Conservation (phyloP, 768 basidiomycete genomes). For the Hygrophorus russula region DNA sequence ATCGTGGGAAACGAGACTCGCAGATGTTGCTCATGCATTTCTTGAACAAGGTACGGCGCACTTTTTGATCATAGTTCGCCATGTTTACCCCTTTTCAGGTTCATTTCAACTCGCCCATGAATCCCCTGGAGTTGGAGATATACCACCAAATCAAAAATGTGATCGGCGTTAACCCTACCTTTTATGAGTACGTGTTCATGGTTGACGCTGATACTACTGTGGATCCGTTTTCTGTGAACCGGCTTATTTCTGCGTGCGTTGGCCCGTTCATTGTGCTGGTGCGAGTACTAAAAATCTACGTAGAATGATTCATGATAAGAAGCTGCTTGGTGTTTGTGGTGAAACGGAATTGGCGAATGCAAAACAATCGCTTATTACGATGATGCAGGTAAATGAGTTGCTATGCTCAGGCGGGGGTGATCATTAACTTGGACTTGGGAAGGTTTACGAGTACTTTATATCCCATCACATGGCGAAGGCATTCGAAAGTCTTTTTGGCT, state of each 20-base stretch:
- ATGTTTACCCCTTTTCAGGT: conserved; percentile 39
- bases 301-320: conserved; percentile 96
- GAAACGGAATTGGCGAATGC: conserved; percentile 90
- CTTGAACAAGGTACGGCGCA: conserved; percentile 72
- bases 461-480: conserved; percentile 99
- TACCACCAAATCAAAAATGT: conserved; percentile 99
- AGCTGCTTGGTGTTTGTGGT: conserved; percentile 88
- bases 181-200: conserved; percentile 93
- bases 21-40: conserved; percentile 96
- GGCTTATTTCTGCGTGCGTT: conserved; percentile 78
- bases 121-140: conserved; percentile 93
- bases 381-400: conserved; percentile 70
- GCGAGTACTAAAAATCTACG: conserved; percentile 1
- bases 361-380: conserved; percentile 90
- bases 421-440: conserved; percentile 1
- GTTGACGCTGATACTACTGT: conserved; percentile 95
- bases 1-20: conserved; percentile 96
- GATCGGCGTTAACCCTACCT: conserved; percentile 96
- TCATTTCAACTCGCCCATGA: conserved; percentile 95
- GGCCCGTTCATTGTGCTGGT: not conserved
- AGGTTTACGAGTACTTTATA: conserved; percentile 99
- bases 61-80: not conserved
- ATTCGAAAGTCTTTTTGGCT: conserved; percentile 93
- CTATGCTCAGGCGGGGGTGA: not conserved
- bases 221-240: conserved; percentile 76